Evolutionary conservation across 495 filamentous ascomycete species (phyloP), one percentile per base, ranked within the genome.

Genomic region (Clohesyomyces aquaticus): DNA sequence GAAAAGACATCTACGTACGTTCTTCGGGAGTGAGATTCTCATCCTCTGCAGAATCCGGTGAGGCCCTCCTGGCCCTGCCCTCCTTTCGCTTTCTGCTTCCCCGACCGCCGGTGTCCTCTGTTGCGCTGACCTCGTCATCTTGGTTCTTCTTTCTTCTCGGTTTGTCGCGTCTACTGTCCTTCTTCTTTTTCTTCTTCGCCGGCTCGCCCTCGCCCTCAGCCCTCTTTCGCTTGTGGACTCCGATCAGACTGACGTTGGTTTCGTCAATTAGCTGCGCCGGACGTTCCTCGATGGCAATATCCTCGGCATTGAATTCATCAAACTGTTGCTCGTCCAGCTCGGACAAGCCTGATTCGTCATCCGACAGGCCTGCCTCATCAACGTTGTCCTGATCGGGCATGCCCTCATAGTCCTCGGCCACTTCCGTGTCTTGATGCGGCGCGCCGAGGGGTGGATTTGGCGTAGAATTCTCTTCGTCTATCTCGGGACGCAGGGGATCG

Each of bases 301-400:
- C 85, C 57, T 81, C 83, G 0, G 88, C 89, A 70, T 97, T 91
- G 76, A 96, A 96, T 67, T 96, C 86, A 47, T 89, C 87, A 75
- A 99, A 96, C 73, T 95, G 87, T 47, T 88, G 88, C 73, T 98
- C 94, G 75, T 98, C 95, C 68, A 98, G 88, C 74, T 98, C 94
- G 10, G 93, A 97, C n/a, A 77, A 72, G 22, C 63, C 75, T 29
- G 69, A 73, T 51, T 74, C 74, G 23, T 73, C 61, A 41, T 72
- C 70, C 22, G 65, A 67, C 16, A 96, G 84, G 55, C 90, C 84
- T n/a, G 89, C 91, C 29, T 61, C 69, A 27, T 70, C 66, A 12
- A 57, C 11, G 22, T 66, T 61, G 45, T 93, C 90, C 63, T 88
- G 84, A 67, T 93, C 91, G 0, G 88, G 89, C n/a, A 81, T 68